A percentile compares a stretch with the other conserved stretches of the same genome.
Conservation (phyloP, 169 alveolate species). For the Babesia bovis region DNA sequence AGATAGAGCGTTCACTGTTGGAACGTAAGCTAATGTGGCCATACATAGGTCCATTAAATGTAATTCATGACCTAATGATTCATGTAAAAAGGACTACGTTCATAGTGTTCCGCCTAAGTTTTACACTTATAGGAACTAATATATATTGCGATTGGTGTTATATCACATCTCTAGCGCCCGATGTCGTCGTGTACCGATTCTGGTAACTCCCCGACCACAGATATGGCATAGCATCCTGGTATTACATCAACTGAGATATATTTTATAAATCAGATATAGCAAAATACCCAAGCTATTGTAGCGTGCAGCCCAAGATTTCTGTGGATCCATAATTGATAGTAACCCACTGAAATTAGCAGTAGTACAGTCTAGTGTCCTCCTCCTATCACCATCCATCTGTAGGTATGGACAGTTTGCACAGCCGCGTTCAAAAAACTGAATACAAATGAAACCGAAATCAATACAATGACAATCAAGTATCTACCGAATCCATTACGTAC, state of each 20-base stretch:
- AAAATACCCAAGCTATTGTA: conserved; percentile 77
- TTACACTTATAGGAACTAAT: not conserved
- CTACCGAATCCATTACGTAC: conserved; percentile 24
- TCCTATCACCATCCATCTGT: conserved; percentile 86
- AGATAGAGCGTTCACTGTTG: no score
- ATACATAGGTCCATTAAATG: not conserved
- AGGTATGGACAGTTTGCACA: conserved; percentile 85
- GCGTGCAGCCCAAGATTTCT: conserved; percentile 87
- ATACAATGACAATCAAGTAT: not conserved
- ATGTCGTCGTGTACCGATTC: conserved; percentile 71
- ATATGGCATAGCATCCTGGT: conserved; percentile 89
- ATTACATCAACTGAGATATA: conserved; percentile 46
- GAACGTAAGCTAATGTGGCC: no score
- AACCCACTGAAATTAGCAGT: conserved; percentile 82
- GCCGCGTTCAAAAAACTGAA: conserved; percentile 85
- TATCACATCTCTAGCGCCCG: not conserved
- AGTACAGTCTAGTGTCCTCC: conserved; percentile 82
- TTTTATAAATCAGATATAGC: not conserved
- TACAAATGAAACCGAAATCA: not conserved
- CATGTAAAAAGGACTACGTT: not conserved
- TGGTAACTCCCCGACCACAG: conserved; percentile 84
- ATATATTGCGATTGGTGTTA: not conserved
- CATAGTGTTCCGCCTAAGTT: no score
- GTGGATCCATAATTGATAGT: conserved; percentile 82
- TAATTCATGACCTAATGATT: not conserved